Evolutionary conservation across 352 stramenopile genomes (phyloP), one percentile per base, ranked within the genome.

Genomic region (Phytophthora agathidicida): DNA sequence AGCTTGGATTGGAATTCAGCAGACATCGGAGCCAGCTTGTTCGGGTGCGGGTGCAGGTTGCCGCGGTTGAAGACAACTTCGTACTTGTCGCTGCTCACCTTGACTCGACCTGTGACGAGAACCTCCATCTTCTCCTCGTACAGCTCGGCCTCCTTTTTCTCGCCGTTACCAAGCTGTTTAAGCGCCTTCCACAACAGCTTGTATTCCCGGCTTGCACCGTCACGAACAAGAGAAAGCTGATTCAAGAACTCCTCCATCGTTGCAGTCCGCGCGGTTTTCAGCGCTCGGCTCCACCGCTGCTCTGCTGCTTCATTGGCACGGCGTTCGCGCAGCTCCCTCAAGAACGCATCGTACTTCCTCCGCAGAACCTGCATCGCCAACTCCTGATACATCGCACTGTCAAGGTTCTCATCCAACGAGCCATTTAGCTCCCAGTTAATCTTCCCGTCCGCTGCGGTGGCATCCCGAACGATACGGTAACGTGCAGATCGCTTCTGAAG

Each of bases 61-160:
- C 80, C 77, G 27, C 77, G 71, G 68, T 88, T 90, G 52, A 88
- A 90, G 16, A 84, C 71, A 23, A 88, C 44, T 13, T 66, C 49
- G 28, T 61, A 64, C 10, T 69, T 46, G n/a, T 24, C 55, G 11
- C 13, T 17, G 11, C 23, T 50, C 17, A 45, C 9, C 32, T 72
- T 39, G 5, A 56, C 17, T 24, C 80, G 75, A 1, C 80, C 80
- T 0, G 77, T 88, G 53, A 89, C 56, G 17, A 86, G 56, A 20
- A 80, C 64, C 27, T 68, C 20, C 27, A 88, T 33, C 63, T 89
- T 89, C 30, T 60, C 60, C 16, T 87, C 77, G 28, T 82, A 88
- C 35, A 73, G 28, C 1, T 54, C 33, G 27, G 84, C 49, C 16
- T 80, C 58, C 16, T 43, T 41, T 36, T 58, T 41, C 9, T 68